Percentiles rank a stretch among this genome's conserved stretches.
These are phyloP conservation scores for Scedosporium aurantiacum DNA, from an alignment of 2,329 filamentous ascomycete species.

Conservation along the genomic window DNA sequence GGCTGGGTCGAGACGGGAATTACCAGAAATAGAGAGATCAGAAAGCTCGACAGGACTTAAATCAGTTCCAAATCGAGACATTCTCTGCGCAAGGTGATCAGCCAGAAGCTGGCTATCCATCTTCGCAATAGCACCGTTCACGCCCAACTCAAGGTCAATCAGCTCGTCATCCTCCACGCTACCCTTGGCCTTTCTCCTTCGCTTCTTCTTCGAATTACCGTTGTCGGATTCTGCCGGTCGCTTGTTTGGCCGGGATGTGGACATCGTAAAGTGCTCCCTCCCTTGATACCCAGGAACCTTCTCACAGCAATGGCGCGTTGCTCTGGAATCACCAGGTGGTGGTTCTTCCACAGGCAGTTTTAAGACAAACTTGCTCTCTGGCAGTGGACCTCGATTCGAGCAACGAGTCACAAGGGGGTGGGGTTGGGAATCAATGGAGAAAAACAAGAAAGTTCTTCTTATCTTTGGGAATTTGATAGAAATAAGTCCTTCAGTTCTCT, in stretches of 20 bases:
- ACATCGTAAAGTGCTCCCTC: neutral
- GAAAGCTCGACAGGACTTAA: constrained; percentile 75
- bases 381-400: no score
- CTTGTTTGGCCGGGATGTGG: constrained; percentile 38
- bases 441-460: no score
- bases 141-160: constrained; percentile 56
- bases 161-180: constrained; percentile 40
- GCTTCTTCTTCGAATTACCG: constrained; percentile 23
- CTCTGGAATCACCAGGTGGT: neutral
- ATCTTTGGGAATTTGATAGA: no score
- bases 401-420: no score
- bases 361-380: no score
- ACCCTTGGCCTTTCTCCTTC: constrained; percentile 43
- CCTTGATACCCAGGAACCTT: neutral
- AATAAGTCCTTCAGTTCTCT: no score
- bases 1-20: constrained; percentile 3
- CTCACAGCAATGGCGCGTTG: neutral
- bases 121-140: constrained; percentile 69
- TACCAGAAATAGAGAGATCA: constrained; percentile 71
- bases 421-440: no score
- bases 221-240: constrained; percentile 41
- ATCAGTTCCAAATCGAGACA: constrained; percentile 66
- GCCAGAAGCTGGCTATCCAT: constrained; percentile 79
- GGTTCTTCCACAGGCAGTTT: no score
- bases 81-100: constrained; percentile 73